These are phyloP conservation scores for Colletotrichum neosansevieriae DNA, from an alignment of 2,329 filamentous ascomycete genomes.

Conservation along the genomic window DNA sequence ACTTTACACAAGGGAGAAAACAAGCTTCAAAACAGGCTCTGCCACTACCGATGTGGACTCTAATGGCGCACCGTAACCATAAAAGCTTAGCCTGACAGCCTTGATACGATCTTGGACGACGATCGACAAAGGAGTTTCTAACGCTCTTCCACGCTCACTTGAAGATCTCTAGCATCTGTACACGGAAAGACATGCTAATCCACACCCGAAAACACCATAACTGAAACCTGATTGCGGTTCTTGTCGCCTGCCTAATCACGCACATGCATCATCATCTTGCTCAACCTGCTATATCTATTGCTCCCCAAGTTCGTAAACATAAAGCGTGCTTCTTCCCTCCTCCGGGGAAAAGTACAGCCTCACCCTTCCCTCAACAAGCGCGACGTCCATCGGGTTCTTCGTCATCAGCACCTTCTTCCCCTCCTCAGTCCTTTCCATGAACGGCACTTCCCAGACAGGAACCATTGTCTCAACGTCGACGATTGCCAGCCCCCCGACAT, in stretches of 20 bases:
- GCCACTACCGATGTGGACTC: background rate
- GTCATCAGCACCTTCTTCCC: slow-evolving; percentile 54
- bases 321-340: slow-evolving; percentile 59
- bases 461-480: slow-evolving; percentile 59
- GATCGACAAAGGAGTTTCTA: background rate
- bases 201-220: too few species aligned
- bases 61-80: background rate
- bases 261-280: too few species aligned
- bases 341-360: slow-evolving; percentile 62
- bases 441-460: slow-evolving; percentile 59
- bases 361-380: slow-evolving; percentile 57
- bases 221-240: too few species aligned
- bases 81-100: background rate
- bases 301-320: slow-evolving; percentile 57
- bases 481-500: slow-evolving; percentile 60
- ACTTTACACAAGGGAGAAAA: slow-evolving; percentile 9
- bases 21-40: slow-evolving; percentile 17
- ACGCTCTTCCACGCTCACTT: background rate
- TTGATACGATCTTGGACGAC: background rate
- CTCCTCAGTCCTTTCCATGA: slow-evolving; percentile 53
- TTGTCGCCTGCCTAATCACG: too few species aligned
- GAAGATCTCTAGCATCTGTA: too few species aligned
- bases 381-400: slow-evolving; percentile 62
- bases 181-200: too few species aligned
- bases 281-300: too few species aligned